Evolutionary conservation across 2,329 filamentous ascomycete species (phyloP).

Genomic region (Thielaviopsis musarum): DNA sequence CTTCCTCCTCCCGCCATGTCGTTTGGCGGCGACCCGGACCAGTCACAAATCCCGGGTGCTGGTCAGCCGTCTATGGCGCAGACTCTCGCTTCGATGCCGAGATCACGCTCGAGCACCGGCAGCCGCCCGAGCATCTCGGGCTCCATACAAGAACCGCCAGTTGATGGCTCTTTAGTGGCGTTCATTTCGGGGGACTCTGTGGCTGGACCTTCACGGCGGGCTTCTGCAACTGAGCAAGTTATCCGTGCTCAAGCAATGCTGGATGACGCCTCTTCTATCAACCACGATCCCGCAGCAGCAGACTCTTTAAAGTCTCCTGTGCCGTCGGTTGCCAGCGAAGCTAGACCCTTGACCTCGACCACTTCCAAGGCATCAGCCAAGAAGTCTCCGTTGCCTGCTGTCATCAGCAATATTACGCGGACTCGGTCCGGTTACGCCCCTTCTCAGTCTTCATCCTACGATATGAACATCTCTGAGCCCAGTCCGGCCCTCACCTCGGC

Average conservation of each 20-base stretch:
- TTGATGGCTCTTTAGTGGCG: background rate
- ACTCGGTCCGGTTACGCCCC: conserved; percentile 26
- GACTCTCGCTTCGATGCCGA: conserved; percentile 1
- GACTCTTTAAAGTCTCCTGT: conserved; percentile 22
- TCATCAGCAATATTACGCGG: conserved; percentile 38
- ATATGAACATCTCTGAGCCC: conserved; percentile 38
- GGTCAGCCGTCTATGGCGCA: conserved; percentile 19
- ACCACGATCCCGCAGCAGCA: background rate
- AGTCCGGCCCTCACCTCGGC: conserved; percentile 41
- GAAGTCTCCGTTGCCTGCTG: conserved; percentile 28
- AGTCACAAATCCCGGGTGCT: conserved; percentile 17
- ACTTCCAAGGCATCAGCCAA: conserved; percentile 21
- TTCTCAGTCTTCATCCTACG: conserved; percentile 42
- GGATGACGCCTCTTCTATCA: background rate
- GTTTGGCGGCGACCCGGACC: conserved; percentile 13
- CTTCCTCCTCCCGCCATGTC: conserved; percentile 16
- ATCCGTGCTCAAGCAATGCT: background rate
- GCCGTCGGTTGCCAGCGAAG: conserved; percentile 15
- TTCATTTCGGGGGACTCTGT: background rate
- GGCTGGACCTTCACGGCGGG: background rate
- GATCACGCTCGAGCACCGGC: conserved; percentile 7
- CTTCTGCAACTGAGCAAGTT: background rate
- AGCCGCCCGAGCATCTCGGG: conserved; percentile 7
- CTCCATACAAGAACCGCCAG: background rate
- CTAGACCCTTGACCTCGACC: background rate